phyloP scores from a whole-genome alignment of 1,139 yeast species.

The Scheffersomyces illinoinensis region DNA sequence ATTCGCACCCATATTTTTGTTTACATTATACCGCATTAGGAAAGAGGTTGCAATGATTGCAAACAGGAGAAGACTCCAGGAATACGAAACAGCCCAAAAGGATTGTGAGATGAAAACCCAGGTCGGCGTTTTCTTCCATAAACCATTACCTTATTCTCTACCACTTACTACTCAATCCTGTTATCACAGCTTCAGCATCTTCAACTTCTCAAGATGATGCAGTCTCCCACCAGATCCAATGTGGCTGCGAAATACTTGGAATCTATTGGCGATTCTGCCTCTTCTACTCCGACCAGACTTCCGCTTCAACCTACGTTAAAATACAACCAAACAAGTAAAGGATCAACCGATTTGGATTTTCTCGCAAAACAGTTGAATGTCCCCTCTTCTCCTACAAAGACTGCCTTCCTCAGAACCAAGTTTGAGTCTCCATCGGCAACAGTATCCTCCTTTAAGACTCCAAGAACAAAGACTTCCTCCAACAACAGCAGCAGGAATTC shows the following conservation, averaged over 20 bases:
- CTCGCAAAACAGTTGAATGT: slow-evolving; percentile 41
- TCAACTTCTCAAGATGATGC: not conserved
- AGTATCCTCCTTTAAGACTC: slow-evolving; percentile 43
- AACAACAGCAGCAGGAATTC: slow-evolving; percentile 21
- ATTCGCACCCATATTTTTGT: not conserved
- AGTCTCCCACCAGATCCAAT: slow-evolving; percentile 23
- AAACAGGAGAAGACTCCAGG: not conserved
- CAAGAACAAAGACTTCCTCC: slow-evolving; percentile 23
- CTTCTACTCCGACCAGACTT: slow-evolving; percentile 19
- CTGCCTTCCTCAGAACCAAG: slow-evolving; percentile 32
- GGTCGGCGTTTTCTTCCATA: not conserved
- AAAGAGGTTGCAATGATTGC: not conserved
- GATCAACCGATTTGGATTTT: slow-evolving; percentile 35
- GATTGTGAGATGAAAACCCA: not conserved
- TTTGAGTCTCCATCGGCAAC: slow-evolving; percentile 50
- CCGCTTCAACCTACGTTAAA: slow-evolving; percentile 36
- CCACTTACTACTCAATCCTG: not conserved
- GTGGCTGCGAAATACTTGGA: slow-evolving; percentile 38
- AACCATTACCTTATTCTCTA: not conserved
- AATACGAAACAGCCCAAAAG: not conserved
- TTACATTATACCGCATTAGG: not conserved
- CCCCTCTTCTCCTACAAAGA: slow-evolving; percentile 29
- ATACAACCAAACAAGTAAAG: slow-evolving; percentile 23
- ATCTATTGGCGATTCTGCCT: slow-evolving; percentile 24
- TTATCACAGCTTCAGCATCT: not conserved